Evolutionary conservation across 805 yeast genomes (phyloP).

Genomic region (Saccharomyces mikatae): DNA sequence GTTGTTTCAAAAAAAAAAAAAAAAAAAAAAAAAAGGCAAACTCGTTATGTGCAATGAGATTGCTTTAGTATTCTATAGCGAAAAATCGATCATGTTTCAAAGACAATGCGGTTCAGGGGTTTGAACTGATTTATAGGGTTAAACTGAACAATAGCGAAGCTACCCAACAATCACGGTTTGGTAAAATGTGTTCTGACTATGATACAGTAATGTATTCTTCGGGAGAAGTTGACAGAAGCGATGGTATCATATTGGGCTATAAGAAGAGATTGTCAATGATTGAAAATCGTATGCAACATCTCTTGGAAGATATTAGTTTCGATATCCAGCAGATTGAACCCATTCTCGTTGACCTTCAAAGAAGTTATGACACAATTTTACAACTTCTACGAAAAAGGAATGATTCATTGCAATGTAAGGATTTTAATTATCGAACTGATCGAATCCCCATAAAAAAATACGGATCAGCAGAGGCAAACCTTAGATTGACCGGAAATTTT

Average conservation of each 20-base stretch:
- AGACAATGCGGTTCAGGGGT: not conserved
- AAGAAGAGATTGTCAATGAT: not conserved
- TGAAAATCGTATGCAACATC: not conserved
- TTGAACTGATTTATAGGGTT: too few species aligned
- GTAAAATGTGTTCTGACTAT: not conserved
- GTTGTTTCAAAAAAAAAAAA: not conserved
- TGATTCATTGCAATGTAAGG: not conserved
- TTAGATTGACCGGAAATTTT: not conserved
- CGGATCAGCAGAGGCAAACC: not conserved
- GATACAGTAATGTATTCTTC: not conserved
- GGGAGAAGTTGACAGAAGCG: not conserved
- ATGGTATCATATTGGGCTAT: not conserved
- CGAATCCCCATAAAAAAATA: not conserved
- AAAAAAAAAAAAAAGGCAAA: not conserved
- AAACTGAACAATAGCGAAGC: not conserved
- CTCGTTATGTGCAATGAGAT: not conserved
- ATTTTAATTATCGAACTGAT: not conserved
- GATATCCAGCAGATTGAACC: not conserved
- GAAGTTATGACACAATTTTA: not conserved
- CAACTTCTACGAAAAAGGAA: not conserved
- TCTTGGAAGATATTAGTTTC: not conserved
- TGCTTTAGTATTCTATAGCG: not conserved
- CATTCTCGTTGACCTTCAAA: not conserved
- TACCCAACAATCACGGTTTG: not conserved
- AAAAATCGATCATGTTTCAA: not conserved